Evolutionary conservation across 2,329 filamentous ascomycete species (phyloP), one percentile per base, ranked within the genome.

Genomic region (Hymenoscyphus scutula): DNA sequence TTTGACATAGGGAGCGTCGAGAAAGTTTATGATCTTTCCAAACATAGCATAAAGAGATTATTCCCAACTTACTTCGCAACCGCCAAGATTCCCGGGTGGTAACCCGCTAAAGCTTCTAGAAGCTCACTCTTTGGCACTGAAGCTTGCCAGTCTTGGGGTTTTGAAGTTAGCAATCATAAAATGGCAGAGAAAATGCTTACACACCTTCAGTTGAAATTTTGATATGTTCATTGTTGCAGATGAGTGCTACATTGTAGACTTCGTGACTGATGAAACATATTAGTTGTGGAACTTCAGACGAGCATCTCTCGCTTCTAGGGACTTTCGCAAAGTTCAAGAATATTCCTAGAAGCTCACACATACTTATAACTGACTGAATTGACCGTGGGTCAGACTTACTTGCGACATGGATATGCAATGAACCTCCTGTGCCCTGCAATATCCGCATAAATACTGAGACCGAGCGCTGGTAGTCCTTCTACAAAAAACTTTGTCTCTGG

Each of bases 401-500:
- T 63, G 51, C 70, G 62, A 59, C 70, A 72, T 5, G 65, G 69
- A 55, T 72, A 72, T 2, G 64, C 62, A 7, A 71, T 61, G 5
- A 72, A 37, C n/a, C 70, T 72, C 65, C 34, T 62, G 11, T 17
- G 53, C 17, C 37, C 38, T 19, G 32, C 30, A n/a, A 32, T 19
- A 25, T 60, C 62, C 2, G 53, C 19, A 53, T 59, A 58, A 62
- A 64, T 13, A 58, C 59, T 30, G 64, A 61, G 15, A 45, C 63
- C 32, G 67, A 61, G 60, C 69, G 55, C 65, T 51, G 54, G 62
- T 37, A 30, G 62, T 60, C 10, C 65, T 64, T n/a, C 59, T 64
- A 27, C 71, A 62, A 17, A 72, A 66, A 57, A 75, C 68, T 25
- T 66, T 29, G 74, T 74, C 15, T 72, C 62, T 5, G 71, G 68